Base-by-base conservation (phyloP, 345 rosid genomes). In the Euclidium syriacum region DNA sequence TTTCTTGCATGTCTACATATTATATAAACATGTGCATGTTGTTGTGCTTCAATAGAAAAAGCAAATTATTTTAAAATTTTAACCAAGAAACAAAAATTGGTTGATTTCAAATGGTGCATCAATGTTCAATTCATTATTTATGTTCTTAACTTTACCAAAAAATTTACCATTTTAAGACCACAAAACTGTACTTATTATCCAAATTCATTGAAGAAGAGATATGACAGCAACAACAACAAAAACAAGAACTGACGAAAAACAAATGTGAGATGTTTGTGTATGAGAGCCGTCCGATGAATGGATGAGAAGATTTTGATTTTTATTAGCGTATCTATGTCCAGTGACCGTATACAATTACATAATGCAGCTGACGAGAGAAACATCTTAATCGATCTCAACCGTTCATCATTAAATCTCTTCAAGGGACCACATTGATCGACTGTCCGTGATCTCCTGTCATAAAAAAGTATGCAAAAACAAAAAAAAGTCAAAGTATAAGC, bases 391-490 rank as follows among this genome's bases (percentile, higher is more conserved):
- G 8, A 59, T 68, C 67, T 42, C 48, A 52, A 27, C 74, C 68
- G 42, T 69, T 53, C 41, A 43, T 62, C 27, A 27, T 38, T 25
- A 44, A 44, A 52, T 52, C 68, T 52, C 24, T 3, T 18, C 30
- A 27, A 70, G 33, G 68, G 74, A 48, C 74, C 69, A 54, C 63
- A 26, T 20, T 44, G 32, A 44, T 70, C 48, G 26, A 44, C 30
- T 59, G 66, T 68, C 73, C 73, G 60, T 58, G 73, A 59, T 50
- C 73, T 59, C 29, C 32, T 58, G 60, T 68, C 66, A 50, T 58
- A 36, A 30, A 11, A 17, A 32, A n/a, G n/a, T n/a, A n/a, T n/a
- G 33, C 7, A 7, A 15, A 11, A 24, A n/a, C 4, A 14, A 25
- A 4, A 8, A 50, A 67, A 38, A 49, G 64, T 67, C 59, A 58